phyloP scores from a whole-genome alignment of 1,139 yeast genomes.

The Yamadazyma diddensiae region DNA sequence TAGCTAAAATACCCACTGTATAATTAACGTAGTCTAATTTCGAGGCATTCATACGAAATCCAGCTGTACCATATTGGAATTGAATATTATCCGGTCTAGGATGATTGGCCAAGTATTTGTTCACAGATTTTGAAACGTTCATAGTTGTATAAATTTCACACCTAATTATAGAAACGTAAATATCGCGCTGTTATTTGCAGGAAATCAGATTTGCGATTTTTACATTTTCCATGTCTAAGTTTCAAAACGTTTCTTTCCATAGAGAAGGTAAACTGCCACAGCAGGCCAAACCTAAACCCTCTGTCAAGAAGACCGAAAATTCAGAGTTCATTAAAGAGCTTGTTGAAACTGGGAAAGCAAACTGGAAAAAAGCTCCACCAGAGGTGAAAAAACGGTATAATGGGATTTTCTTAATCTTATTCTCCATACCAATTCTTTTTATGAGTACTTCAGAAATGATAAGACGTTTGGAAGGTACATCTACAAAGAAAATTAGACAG shows the following conservation, averaged over 20 bases:
- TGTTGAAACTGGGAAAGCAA: constrained; percentile 39
- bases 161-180: constrained; percentile 4
- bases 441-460: constrained; percentile 37
- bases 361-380: constrained; percentile 47
- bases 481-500: constrained; percentile 40
- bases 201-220: constrained; percentile 1
- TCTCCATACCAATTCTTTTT: constrained; percentile 38
- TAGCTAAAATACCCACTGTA: constrained; percentile 80
- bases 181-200: background rate
- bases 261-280: constrained; percentile 21
- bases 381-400: constrained; percentile 37
- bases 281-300: constrained; percentile 10
- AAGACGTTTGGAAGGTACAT: constrained; percentile 39
- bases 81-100: constrained; percentile 45
- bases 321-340: constrained; percentile 35
- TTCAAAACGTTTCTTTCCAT: constrained; percentile 30
- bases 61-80: constrained; percentile 91
- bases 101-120: constrained; percentile 20
- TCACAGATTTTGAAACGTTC: constrained; percentile 8
- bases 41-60: constrained; percentile 78
- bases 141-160: constrained; percentile 3
- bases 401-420: constrained; percentile 38
- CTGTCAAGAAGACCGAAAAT: constrained; percentile 13
- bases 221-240: constrained; percentile 8
- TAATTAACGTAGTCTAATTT: constrained; percentile 79